Conservation (phyloP, 116 monocot genomes). For the Phalaenopsis hybrid region DNA sequence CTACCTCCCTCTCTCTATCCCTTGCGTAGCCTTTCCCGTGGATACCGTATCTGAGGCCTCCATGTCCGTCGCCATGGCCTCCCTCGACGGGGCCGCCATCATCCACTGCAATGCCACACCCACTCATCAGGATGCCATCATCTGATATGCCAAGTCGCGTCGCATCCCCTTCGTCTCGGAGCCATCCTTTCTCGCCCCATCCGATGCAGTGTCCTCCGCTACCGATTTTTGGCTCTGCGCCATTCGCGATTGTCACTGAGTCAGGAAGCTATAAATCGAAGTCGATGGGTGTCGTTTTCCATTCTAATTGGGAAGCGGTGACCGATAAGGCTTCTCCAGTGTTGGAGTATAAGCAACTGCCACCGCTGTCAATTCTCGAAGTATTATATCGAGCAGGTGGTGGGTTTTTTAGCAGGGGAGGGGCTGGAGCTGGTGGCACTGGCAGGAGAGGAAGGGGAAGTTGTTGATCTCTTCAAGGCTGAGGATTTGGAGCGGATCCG, state of each 20-base stretch:
- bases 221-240: conserved; percentile 24
- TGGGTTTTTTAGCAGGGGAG: conserved; percentile 46
- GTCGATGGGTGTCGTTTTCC: conserved; percentile 57
- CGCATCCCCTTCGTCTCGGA: conserved; percentile 46
- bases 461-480: conserved; percentile 43
- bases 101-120: conserved; percentile 74
- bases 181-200: conserved; percentile 30
- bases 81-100: conserved; percentile 69
- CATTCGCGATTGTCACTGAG: conserved; percentile 55
- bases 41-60: conserved; percentile 90
- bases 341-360: conserved; percentile 47
- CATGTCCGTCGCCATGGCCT: conserved; percentile 93
- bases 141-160: conserved; percentile 64
- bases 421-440: conserved; percentile 39
- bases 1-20: conserved; percentile 52
- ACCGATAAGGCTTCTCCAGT: conserved; percentile 21
- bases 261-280: conserved; percentile 45
- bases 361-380: conserved; percentile 27
- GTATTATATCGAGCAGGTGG: conserved; percentile 60
- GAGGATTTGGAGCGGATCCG: conserved; percentile 59
- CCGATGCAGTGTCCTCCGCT: conserved; percentile 14
- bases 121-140: conserved; percentile 40
- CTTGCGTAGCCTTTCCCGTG: conserved; percentile 94
- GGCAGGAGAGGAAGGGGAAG: conserved; percentile 37
- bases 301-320: conserved; percentile 35